Base-by-base conservation (phyloP, 345 rosid genomes). In the Citrus australasica region DNA sequence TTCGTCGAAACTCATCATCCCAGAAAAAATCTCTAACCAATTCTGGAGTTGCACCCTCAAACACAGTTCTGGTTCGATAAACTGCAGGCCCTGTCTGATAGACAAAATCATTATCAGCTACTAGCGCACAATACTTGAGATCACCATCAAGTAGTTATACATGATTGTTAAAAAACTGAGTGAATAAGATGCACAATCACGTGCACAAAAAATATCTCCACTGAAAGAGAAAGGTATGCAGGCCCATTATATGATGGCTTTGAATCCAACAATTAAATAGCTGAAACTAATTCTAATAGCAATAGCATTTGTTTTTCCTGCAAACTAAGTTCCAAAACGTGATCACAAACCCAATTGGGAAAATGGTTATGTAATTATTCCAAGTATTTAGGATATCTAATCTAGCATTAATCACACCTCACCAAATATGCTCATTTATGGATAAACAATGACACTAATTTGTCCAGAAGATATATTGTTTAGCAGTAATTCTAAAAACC, bases 21-120 rank as follows among this genome's bases (percentile, higher is more conserved):
- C 99, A 96, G 80, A 96, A 96, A 90, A 96, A 96, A 86, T 96
- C 99, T 86, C 98, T 90, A 35, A 94, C 98, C 85, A 91, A 73
- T 22, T 92, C 98, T 10, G 97, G 91, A n/a, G 88, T 85, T 58
- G 92, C 98, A 82, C 92, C 97, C 87, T 96, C 99, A 81, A 90
- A 96, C 73, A 96, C 97, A 83, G 98, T 92, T 83, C 93, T 87
- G 80, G 94, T 96, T 10, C 94, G 92, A 64, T 78, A 90, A 71
- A 89, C 73, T 62, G 91, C 84, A 60, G 94, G 98, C 73, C 92
- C 92, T 51, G 76, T 78, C 99, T 96, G 93, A 37, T 70, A 80
- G 83, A 85, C 38, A 84, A 78, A 85, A 78, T n/a, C 64, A 35
- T 27, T 81, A 72, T 81, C 81, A 84, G 74, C 33, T 77, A 48